Conservation (phyloP, 2,329 filamentous ascomycete species). For the Huntiella omanensis region DNA sequence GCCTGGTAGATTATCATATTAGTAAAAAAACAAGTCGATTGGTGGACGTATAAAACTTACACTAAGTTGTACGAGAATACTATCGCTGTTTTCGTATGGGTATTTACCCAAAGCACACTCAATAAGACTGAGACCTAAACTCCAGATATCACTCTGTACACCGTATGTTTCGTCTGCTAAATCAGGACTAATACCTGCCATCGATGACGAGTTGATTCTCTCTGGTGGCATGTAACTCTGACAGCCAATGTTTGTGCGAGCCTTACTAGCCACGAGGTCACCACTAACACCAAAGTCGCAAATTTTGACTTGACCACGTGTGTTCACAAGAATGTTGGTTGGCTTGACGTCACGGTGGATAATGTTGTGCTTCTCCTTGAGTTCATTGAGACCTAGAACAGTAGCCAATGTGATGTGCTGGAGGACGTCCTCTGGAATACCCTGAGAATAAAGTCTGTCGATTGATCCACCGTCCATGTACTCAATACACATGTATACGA, state of each 20-base stretch:
- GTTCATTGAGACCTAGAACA: constrained; percentile 71
- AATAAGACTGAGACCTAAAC: constrained; percentile 79
- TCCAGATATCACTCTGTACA: constrained; percentile 97
- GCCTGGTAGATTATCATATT: constrained; percentile 36
- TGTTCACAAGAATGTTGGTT: constrained; percentile 93
- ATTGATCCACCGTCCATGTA: constrained; percentile 98
- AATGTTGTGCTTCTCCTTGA: constrained; percentile 98
- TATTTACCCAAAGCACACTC: constrained; percentile 91
- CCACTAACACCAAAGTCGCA: constrained; percentile 97
- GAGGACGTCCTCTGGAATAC: constrained; percentile 73
- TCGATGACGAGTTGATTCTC: constrained; percentile 48
- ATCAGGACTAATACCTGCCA: constrained; percentile 33
- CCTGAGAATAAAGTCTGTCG: constrained; percentile 83
- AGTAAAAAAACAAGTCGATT: background rate
- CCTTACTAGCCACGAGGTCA: constrained; percentile 91
- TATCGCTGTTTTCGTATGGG: constrained; percentile 94
- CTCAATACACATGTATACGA: constrained; percentile 98
- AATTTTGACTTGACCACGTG: constrained; percentile 81
- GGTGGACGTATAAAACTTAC: constrained; percentile 37
- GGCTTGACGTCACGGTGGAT: constrained; percentile 98
- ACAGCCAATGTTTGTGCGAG: constrained; percentile 96
- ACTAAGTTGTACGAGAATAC: constrained; percentile 92
- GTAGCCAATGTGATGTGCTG: constrained; percentile 82
- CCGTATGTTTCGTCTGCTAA: constrained; percentile 64
- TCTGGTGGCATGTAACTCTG: constrained; percentile 99